phyloP scores from a whole-genome alignment of 495 filamentous ascomycete species.

The Beverwykella pulmonaria region DNA sequence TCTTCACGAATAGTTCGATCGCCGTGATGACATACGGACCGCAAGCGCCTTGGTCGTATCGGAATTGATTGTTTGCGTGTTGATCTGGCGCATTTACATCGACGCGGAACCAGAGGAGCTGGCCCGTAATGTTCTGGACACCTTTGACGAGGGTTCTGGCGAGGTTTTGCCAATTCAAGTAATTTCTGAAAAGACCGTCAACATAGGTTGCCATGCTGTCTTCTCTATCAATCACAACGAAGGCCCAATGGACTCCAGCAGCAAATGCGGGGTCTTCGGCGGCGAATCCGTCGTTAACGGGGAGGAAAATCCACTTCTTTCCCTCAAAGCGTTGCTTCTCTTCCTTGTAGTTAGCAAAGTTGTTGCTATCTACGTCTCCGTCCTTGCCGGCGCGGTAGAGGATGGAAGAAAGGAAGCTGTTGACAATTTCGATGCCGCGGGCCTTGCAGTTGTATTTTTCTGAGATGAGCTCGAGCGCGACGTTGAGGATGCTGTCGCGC shows the following conservation, averaged over 20 bases:
- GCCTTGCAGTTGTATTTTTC: neutral
- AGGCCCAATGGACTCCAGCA: slow-evolving; percentile 2
- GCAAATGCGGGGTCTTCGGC: neutral
- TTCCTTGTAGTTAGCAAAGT: slow-evolving; percentile 3
- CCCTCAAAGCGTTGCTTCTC: neutral
- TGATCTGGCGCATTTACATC: slow-evolving; percentile 13
- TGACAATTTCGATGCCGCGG: slow-evolving; percentile 16
- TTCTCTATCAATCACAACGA: neutral
- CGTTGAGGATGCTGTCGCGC: slow-evolving; percentile 8
- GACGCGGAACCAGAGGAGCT: neutral
- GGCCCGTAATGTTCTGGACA: neutral
- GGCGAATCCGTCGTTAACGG: slow-evolving; percentile 15
- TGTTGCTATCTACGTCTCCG: slow-evolving; percentile 1
- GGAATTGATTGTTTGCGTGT: neutral
- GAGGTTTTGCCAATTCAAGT: neutral
- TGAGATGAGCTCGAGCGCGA: slow-evolving; percentile 1
- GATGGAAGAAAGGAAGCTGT: neutral
- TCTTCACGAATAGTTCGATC: neutral
- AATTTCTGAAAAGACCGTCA: neutral
- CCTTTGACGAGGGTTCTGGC: slow-evolving; percentile 4
- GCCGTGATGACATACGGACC: slow-evolving; percentile 16
- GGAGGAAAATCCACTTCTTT: slow-evolving; percentile 18
- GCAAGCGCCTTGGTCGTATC: slow-evolving; percentile 9
- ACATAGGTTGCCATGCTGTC: neutral
- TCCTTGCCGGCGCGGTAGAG: slow-evolving; percentile 5